phyloP scores from a whole-genome alignment of 345 rosid species.

The Raphanus sativus region DNA sequence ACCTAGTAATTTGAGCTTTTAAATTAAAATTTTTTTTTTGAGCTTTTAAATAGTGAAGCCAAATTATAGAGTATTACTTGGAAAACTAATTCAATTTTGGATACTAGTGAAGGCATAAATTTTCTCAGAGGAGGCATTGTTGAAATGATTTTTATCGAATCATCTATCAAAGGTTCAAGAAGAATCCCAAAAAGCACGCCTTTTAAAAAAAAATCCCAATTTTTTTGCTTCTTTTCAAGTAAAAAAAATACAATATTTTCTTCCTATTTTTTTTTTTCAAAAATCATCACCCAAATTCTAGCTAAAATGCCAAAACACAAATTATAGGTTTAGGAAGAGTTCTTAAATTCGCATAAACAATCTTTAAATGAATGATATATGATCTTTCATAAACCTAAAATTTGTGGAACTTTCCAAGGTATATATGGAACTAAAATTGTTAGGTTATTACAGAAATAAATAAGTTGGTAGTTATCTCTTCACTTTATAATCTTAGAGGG shows the following conservation, averaged over 20 bases:
- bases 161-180: neutral
- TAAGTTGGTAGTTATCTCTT: conserved; percentile 2
- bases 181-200: neutral
- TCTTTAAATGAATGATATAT: neutral
- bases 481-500: neutral
- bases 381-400: neutral
- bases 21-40: neutral
- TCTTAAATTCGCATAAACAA: neutral
- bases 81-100: neutral
- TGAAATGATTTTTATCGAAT: neutral
- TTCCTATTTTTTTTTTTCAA: neutral
- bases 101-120: neutral
- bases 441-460: neutral
- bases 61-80: neutral
- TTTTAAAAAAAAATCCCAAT: neutral
- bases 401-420: neutral
- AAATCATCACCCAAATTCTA: neutral
- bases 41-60: neutral
- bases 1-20: neutral
- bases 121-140: neutral
- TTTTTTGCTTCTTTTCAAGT: neutral
- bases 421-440: neutral
- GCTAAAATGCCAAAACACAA: neutral
- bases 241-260: neutral
- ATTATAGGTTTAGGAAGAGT: neutral